phyloP scores from a whole-genome alignment of 106 monocot species.

The Acorus gramineus region DNA sequence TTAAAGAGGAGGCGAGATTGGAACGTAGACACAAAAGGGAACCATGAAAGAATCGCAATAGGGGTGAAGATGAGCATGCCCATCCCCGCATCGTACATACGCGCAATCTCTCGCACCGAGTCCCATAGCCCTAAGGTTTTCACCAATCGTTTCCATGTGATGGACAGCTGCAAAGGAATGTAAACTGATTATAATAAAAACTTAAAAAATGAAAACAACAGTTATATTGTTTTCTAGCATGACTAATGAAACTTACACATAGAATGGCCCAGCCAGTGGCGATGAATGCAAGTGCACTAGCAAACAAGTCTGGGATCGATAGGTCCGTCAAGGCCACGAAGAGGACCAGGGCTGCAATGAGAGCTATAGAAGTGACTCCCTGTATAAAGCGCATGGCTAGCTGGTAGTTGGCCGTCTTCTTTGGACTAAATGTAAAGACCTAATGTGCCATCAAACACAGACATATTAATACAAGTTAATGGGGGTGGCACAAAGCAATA shows the following conservation, averaged over 20 bases:
- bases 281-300: conserved; percentile 67
- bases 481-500: too few relatives aligned
- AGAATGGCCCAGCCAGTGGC: conserved; percentile 82
- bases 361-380: conserved; percentile 51
- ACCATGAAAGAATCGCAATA: conserved; percentile 82
- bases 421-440: conserved; percentile 72
- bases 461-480: too few relatives aligned
- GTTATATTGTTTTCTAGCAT: background rate
- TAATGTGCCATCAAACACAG: conserved; percentile 1
- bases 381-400: conserved; percentile 62
- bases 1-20: conserved; percentile 93
- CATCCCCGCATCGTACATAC: conserved; percentile 98
- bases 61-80: conserved; percentile 80
- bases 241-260: conserved; percentile 44
- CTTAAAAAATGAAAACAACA: background rate
- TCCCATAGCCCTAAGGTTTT: conserved; percentile 59
- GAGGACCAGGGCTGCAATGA: conserved; percentile 46
- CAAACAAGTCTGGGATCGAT: conserved; percentile 71
- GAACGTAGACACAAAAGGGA: conserved; percentile 93
- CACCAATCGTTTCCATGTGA: conserved; percentile 60
- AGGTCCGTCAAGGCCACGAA: conserved; percentile 50
- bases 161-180: conserved; percentile 48
- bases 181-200: background rate
- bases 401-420: conserved; percentile 48
- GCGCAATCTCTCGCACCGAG: conserved; percentile 74